A percentile compares a stretch with the other conserved stretches of the same genome.
Conservation (phyloP, 2,329 filamentous ascomycete species). For the Albophoma yamanashiensis region DNA sequence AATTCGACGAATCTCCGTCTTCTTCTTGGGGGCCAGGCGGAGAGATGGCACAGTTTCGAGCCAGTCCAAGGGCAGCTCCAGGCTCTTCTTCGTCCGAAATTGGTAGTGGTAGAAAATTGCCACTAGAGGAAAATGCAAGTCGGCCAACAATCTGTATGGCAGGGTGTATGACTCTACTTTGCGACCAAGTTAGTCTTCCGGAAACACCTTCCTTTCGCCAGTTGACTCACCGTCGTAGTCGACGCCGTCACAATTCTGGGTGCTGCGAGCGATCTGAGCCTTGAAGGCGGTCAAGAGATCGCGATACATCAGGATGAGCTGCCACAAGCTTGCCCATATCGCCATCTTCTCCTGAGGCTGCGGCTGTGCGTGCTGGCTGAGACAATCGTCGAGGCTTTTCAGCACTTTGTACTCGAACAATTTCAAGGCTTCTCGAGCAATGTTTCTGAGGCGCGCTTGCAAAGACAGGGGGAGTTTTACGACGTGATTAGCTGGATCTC, state of each 20-base stretch:
- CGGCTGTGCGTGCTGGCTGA: slow-evolving; percentile 26
- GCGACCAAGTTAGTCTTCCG: background rate
- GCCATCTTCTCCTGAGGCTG: slow-evolving; percentile 28
- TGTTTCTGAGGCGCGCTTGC: slow-evolving; percentile 27
- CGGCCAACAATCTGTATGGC: slow-evolving; percentile 17
- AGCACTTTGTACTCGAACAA: slow-evolving; percentile 28
- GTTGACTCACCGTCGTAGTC: slow-evolving; percentile 7
- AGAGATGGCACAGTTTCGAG: slow-evolving; percentile 16
- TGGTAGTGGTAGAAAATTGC: slow-evolving; percentile 29
- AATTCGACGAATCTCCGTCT: slow-evolving; percentile 11
- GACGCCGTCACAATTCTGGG: slow-evolving; percentile 10
- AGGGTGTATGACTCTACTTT: slow-evolving; percentile 8
- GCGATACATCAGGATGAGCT: slow-evolving; percentile 37
- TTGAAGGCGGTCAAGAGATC: slow-evolving; percentile 25
- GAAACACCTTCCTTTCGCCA: too few species aligned
- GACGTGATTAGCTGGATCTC: slow-evolving; percentile 25
- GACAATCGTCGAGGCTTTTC: slow-evolving; percentile 26
- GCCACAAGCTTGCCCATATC: slow-evolving; percentile 39
- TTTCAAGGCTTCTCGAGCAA: slow-evolving; percentile 25
- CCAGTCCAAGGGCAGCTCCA: slow-evolving; percentile 27
- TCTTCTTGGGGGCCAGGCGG: slow-evolving; percentile 14
- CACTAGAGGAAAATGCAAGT: slow-evolving; percentile 25
- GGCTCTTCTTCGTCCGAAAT: slow-evolving; percentile 28
- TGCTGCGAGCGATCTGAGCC: slow-evolving; percentile 14
- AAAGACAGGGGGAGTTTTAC: slow-evolving; percentile 26